Base-by-base conservation (phyloP, 108 stramenopile genomes). In the Fragilaria radians region DNA sequence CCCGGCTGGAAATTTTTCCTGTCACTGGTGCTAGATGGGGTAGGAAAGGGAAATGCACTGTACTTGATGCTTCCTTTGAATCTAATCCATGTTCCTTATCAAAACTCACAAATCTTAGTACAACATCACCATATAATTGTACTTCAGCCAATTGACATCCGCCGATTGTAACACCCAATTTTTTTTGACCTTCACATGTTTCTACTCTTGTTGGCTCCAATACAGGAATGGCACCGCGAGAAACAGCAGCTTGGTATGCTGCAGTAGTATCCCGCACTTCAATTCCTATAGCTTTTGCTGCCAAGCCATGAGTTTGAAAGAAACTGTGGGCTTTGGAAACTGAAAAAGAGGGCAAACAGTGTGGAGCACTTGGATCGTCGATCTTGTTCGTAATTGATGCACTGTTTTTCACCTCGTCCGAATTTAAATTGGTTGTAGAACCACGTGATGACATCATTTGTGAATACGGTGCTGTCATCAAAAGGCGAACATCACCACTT, bases 111-210 rank as follows among this genome's bases (percentile, higher is more conserved):
- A 73, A 74, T 34, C 81, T 62, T n/a, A 82, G 51, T 9, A 82
- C 81, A 29, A 82, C 81, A 56, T 82, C 81, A 18, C 81, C 81
- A 34, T 82, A 82, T 24, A 82, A 46, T 46, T 66, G 57, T 17
- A 82, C 74, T 49, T 82, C 78, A 0, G 78, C 72, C 24, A 82
- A 48, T 14, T 32, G 45, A 47, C 81, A 82, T 46, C 52, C 58
- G 5, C 7, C 45, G 1, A 30, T 18, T 22, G 24, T 48, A 1
- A 5, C 5, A 19, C 48, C 50, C 4, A 21, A 18, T 17, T 65
- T 47, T 32, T 56, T 54, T 34, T 63, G 77, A 4, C 63, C 71
- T 32, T 5, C 32, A 49, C 64, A 78, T 30, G 71, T 59, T 9
- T 53, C 61, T 54, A 82, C 31, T 42, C 53, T 32, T 4, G 81